Evolutionary conservation across 2,329 filamentous ascomycete genomes (phyloP).

Genomic region (Pseudocercospora pini-densiflorae): DNA sequence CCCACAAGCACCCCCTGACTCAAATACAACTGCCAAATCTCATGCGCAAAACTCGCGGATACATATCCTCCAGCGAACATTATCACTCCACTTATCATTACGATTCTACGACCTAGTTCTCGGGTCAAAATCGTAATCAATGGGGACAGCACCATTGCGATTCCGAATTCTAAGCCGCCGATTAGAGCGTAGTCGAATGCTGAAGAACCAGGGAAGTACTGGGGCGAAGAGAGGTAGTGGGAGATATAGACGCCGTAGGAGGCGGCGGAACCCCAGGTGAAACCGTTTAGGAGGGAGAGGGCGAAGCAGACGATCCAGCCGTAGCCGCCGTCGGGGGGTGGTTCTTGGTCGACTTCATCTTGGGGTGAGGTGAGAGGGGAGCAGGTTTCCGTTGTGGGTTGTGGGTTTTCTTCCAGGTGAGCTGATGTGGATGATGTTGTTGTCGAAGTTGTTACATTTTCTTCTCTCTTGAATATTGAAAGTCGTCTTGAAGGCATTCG

Average conservation of each 20-base stretch:
- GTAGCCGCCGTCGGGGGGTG: conserved; percentile 43
- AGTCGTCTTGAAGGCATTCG: neutral
- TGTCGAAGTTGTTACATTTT: neutral
- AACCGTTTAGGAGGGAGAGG: conserved; percentile 37
- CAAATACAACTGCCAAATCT: conserved; percentile 48
- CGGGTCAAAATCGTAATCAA: conserved; percentile 38
- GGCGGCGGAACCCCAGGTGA: conserved; percentile 40
- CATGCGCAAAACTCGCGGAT: conserved; percentile 43
- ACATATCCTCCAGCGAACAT: conserved; percentile 44
- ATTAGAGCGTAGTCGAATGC: conserved; percentile 48
- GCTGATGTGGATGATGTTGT: neutral
- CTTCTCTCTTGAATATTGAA: neutral
- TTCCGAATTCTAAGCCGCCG: conserved; percentile 45
- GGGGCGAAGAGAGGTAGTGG: conserved; percentile 45
- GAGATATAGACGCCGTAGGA: conserved; percentile 52
- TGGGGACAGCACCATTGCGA: conserved; percentile 43
- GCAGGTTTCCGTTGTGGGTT: neutral
- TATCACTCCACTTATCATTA: conserved; percentile 41
- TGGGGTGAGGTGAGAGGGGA: neutral
- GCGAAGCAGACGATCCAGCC: conserved; percentile 42
- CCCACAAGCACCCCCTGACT: conserved; percentile 49
- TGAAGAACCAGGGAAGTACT: conserved; percentile 43
- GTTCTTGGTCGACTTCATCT: conserved; percentile 3
- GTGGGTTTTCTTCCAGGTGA: too few relatives aligned
- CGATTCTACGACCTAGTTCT: conserved; percentile 33